A percentile compares a stretch with the other conserved stretches of the same genome.
Evolutionary conservation across 2,329 filamentous ascomycete genomes (phyloP).

Genomic region (Rutstroemia sp.): DNA sequence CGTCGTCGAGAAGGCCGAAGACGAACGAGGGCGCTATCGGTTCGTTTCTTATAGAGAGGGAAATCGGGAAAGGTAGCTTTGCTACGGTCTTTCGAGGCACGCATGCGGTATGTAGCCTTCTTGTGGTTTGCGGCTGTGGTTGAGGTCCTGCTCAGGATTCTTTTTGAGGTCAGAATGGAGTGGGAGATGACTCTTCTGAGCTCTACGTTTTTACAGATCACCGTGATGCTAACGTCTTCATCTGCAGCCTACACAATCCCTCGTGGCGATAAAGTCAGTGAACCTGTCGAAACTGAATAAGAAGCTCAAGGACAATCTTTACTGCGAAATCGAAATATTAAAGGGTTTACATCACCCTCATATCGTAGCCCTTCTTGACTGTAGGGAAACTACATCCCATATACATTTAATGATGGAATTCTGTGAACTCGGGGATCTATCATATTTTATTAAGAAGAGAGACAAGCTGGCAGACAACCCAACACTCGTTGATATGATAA

Average conservation of each 20-base stretch:
- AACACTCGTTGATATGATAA: slow-evolving; percentile 81
- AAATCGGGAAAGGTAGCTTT: slow-evolving; percentile 97
- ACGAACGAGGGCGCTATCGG: slow-evolving; percentile 52
- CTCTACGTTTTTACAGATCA: slow-evolving; percentile 7
- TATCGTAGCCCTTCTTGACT: slow-evolving; percentile 93
- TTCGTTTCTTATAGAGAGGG: slow-evolving; percentile 67
- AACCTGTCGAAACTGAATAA: slow-evolving; percentile 84
- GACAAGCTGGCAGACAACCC: slow-evolving; percentile 72
- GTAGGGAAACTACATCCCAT: slow-evolving; percentile 75
- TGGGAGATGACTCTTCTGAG: background rate
- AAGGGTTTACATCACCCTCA: slow-evolving; percentile 91
- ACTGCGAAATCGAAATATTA: slow-evolving; percentile 91
- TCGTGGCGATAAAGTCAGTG: slow-evolving; percentile 95
- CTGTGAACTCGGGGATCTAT: slow-evolving; percentile 90
- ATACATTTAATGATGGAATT: slow-evolving; percentile 99
- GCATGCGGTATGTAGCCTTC: slow-evolving; percentile 60
- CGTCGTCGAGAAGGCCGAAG: slow-evolving; percentile 32
- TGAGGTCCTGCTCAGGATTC: background rate
- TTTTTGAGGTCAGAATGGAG: background rate
- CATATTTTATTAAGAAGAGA: slow-evolving; percentile 92
- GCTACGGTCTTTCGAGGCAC: slow-evolving; percentile 86
- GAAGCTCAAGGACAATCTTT: slow-evolving; percentile 94
- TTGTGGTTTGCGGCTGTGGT: background rate
- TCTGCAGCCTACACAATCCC: slow-evolving; percentile 63
- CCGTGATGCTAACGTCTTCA: slow-evolving; percentile 16